Conservation (phyloP, 148 eudicot genomes). For the Chenopodium suecicum region DNA sequence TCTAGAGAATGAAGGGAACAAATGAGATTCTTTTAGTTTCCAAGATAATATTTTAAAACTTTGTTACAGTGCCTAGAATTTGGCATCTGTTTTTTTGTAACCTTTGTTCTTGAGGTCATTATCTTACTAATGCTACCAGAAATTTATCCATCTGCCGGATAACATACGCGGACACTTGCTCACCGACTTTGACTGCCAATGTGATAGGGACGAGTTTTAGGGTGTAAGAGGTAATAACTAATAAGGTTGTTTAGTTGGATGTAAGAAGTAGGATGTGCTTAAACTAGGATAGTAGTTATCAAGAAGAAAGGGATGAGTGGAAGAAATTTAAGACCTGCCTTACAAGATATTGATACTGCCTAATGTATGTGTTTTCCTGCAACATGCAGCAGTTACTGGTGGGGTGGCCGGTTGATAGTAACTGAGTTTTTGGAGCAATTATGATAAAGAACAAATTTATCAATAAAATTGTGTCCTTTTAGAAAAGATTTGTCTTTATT, state of each 20-base stretch:
- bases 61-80: constrained; percentile 10
- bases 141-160: constrained; percentile 8
- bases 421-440: constrained; percentile 28
- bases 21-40: constrained; percentile 1
- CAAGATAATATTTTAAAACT: not conserved
- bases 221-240: not conserved
- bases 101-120: not conserved
- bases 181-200: constrained; percentile 23
- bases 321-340: constrained; percentile 27
- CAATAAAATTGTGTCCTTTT: constrained; percentile 16
- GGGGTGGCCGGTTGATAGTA: constrained; percentile 27
- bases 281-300: constrained; percentile 24
- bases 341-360: constrained; percentile 29
- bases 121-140: not conserved
- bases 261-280: constrained; percentile 4
- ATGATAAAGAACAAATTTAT: not conserved
- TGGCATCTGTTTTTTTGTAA: constrained; percentile 8
- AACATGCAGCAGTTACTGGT: constrained; percentile 31
- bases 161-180: constrained; percentile 6
- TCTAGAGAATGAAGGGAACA: constrained; percentile 3
- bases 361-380: constrained; percentile 24
- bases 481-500: constrained; percentile 11
- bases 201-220: constrained; percentile 24
- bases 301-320: constrained; percentile 14
- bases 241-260: not conserved